Conservation (phyloP, 1,284 basidiomycete species). For the Stereum hirsutum region DNA sequence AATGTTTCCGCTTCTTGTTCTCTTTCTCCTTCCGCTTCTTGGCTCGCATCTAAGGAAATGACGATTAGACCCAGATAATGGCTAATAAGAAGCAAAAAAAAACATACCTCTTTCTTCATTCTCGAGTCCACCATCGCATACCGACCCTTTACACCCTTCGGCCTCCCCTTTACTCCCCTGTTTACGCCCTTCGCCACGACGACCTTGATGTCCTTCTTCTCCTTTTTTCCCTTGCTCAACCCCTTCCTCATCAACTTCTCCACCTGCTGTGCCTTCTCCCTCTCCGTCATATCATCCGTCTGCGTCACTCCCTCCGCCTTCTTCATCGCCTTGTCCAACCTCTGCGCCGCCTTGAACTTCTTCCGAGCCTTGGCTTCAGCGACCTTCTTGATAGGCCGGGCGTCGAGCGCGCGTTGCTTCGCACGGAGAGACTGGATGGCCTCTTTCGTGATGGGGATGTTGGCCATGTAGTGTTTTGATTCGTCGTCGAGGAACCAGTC, state of each 20-base stretch:
- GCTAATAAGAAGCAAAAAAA: slow-evolving; percentile 6
- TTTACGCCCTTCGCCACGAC: slow-evolving; percentile 91
- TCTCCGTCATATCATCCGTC: slow-evolving; percentile 85
- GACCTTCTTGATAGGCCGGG: slow-evolving; percentile 97
- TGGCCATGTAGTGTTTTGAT: slow-evolving; percentile 86
- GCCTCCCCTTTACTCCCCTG: slow-evolving; percentile 86
- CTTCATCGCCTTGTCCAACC: slow-evolving; percentile 89
- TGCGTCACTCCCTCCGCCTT: slow-evolving; percentile 95
- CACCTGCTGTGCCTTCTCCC: slow-evolving; percentile 91
- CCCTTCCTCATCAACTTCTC: slow-evolving; percentile 86
- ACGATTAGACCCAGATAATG: slow-evolving; percentile 1
- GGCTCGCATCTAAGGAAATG: slow-evolving; percentile 45
- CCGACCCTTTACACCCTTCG: slow-evolving; percentile 91
- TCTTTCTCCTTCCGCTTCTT: slow-evolving; percentile 64
- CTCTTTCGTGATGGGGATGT: slow-evolving; percentile 96
- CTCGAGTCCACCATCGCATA: slow-evolving; percentile 89
- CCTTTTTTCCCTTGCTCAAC: slow-evolving; percentile 54
- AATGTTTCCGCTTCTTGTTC: slow-evolving; percentile 47
- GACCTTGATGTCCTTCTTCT: slow-evolving; percentile 77
- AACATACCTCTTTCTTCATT: slow-evolving; percentile 72
- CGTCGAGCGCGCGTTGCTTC: slow-evolving; percentile 90
- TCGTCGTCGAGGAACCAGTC: slow-evolving; percentile 99
- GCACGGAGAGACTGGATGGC: slow-evolving; percentile 83
- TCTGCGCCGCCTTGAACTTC: slow-evolving; percentile 83
- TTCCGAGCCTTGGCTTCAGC: slow-evolving; percentile 98